Percentiles rank a stretch among this genome's conserved stretches.
Evolutionary conservation across 2,329 filamentous ascomycete genomes (phyloP).

Genomic region (Hypoxylon sp.): DNA sequence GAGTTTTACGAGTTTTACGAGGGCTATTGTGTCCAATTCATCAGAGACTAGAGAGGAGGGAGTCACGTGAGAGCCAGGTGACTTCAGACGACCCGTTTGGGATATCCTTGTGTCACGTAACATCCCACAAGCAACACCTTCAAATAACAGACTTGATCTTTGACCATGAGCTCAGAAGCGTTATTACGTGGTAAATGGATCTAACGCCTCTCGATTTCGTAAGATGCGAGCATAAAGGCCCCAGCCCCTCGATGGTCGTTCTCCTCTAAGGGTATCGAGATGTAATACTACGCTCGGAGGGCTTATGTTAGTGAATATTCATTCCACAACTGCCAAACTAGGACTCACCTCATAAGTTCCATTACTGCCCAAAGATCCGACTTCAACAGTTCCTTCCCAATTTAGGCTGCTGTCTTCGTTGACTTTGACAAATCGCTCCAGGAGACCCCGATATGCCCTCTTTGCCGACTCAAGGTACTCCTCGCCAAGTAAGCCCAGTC

Average conservation of each 20-base stretch:
- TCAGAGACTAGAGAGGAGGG: too few species aligned
- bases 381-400: conserved; percentile 66
- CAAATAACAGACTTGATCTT: too few species aligned
- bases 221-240: conserved; percentile 58
- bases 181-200: neutral
- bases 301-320: conserved; percentile 14
- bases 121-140: too few species aligned
- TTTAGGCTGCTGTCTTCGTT: conserved; percentile 63
- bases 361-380: conserved; percentile 64
- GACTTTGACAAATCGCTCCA: conserved; percentile 62
- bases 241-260: conserved; percentile 59
- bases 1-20: too few species aligned
- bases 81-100: too few species aligned
- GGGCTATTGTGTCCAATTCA: too few species aligned
- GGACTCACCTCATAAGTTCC: conserved; percentile 64
- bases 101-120: too few species aligned
- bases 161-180: too few species aligned
- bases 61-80: too few species aligned
- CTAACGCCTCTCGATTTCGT: conserved; percentile 52
- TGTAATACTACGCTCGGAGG: conserved; percentile 57
- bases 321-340: neutral
- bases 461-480: conserved; percentile 57
- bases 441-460: conserved; percentile 62
- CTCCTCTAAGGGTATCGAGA: conserved; percentile 55
- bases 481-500: conserved; percentile 55